Base-by-base conservation (phyloP, 106 monocot genomes). In the Xerophyta viscosa region DNA sequence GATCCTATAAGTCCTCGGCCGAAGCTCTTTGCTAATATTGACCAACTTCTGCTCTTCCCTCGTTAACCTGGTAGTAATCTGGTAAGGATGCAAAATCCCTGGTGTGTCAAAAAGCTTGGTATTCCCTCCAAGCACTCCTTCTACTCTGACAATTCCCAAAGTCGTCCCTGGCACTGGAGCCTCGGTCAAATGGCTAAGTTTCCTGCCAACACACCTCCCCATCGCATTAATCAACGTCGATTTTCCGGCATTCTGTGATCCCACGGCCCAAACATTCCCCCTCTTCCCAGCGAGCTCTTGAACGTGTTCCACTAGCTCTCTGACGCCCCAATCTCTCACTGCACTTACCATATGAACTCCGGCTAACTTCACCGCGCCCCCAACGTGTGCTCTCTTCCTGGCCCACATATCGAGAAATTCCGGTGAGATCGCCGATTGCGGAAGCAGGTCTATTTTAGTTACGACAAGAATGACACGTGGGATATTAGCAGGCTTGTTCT, bases 161-260 rank as follows among this genome's bases (percentile, higher is more conserved):
- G 98, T 98, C 0, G 98, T 98, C 11, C 98, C 98, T 0, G 98
- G 98, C 50, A 98, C 98, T 3, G 90, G 79, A 6, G 98, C 89
- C 64, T 83, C 98, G 8, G 98, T 98, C 73, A 98, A 53, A 48
- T 76, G 62, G 29, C 57, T 62, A 52, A 45, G 39, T 49, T 69
- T 70, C 15, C 69, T 70, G 7, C 49, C 73, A 20, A 56, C 54
- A 26, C 79, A 79, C 64, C 66, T 67, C 28, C 71, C 90, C 86
- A 98, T 86, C 8, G 98, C 81, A 70, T 98, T 98, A 31, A 98
- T 82, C 70, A 98, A 52, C 1, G 98, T 90, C n/a, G 96, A 98
- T 48, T 98, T 98, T 37, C 98, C 98, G 0, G 81, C 98, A 54
- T 98, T 98, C 79, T 90, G 90, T 4, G 98, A 81, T 3, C 98